Conservation (phyloP, 441 rosid genomes). For the Mallotus japonicus region DNA sequence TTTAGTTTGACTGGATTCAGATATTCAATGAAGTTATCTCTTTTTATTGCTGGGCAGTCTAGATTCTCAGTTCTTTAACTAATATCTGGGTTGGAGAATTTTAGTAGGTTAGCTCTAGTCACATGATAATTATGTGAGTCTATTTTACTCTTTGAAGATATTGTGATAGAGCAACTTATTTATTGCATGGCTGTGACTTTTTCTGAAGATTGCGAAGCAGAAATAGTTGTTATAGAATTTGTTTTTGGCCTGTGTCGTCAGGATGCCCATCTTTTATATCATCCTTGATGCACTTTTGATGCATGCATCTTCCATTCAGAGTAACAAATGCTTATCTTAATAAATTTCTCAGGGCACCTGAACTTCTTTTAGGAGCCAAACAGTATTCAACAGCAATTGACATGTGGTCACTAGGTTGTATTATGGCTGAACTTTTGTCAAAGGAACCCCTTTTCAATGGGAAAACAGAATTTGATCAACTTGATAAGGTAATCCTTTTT, state of each 20-base stretch:
- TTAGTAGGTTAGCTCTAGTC: neutral
- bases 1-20: neutral
- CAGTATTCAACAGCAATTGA: slow-evolving; percentile 98
- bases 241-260: neutral
- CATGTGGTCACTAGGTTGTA: slow-evolving; percentile 99
- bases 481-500: slow-evolving; percentile 72
- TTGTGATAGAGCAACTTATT: no score
- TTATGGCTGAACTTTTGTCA: slow-evolving; percentile 90
- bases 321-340: slow-evolving; percentile 10
- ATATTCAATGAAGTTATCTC: neutral
- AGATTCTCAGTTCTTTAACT: neutral
- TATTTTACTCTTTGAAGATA: neutral
- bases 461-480: slow-evolving; percentile 93
- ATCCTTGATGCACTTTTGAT: neutral
- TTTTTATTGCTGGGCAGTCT: neutral
- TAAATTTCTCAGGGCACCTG: slow-evolving; percentile 78
- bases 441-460: slow-evolving; percentile 95
- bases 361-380: slow-evolving; percentile 89
- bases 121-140: neutral
- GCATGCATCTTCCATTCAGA: neutral
- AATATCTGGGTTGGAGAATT: neutral
- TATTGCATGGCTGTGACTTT: neutral
- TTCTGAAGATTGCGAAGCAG: neutral
- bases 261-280: neutral
- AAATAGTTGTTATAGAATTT: neutral